These are phyloP conservation scores for Schizophyllum amplum DNA, from an alignment of 1,284 basidiomycete species.

Conservation along the genomic window DNA sequence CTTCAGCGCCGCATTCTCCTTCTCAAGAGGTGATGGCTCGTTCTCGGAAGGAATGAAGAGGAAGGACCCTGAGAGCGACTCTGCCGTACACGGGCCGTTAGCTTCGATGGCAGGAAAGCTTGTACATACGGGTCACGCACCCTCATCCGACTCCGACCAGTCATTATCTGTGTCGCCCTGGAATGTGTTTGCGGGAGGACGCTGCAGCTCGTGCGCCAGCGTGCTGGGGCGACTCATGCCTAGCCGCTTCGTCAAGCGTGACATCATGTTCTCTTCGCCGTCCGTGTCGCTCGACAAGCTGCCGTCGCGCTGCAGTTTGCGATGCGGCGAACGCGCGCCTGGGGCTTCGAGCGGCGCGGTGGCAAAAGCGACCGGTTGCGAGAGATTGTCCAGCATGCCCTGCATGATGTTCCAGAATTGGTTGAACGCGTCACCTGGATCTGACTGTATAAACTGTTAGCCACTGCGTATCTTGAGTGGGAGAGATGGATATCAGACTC, in stretches of 20 bases:
- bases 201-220: background rate
- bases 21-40: slow-evolving; percentile 44
- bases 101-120: background rate
- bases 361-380: slow-evolving; percentile 79
- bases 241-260: slow-evolving; percentile 38
- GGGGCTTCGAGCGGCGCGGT: slow-evolving; percentile 55
- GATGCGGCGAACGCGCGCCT: slow-evolving; percentile 6
- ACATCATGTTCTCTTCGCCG: slow-evolving; percentile 48
- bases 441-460: slow-evolving; percentile 37
- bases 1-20: slow-evolving; percentile 58
- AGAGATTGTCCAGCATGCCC: slow-evolving; percentile 72
- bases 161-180: background rate
- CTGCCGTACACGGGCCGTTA: slow-evolving; percentile 13
- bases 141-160: background rate
- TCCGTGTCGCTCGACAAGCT: slow-evolving; percentile 58
- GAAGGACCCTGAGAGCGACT: slow-evolving; percentile 71
- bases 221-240: slow-evolving; percentile 26
- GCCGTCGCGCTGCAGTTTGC: slow-evolving; percentile 31
- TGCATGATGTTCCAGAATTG: slow-evolving; percentile 81
- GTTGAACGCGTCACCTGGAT: slow-evolving; percentile 74
- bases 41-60: slow-evolving; percentile 58
- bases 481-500: slow-evolving; percentile 26
- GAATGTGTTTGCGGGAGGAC: background rate
- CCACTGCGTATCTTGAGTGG: slow-evolving; percentile 5
- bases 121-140: no score